Base-by-base conservation (phyloP, 371 early-diverging fungal genomes). In the Chytridiales sp. region DNA sequence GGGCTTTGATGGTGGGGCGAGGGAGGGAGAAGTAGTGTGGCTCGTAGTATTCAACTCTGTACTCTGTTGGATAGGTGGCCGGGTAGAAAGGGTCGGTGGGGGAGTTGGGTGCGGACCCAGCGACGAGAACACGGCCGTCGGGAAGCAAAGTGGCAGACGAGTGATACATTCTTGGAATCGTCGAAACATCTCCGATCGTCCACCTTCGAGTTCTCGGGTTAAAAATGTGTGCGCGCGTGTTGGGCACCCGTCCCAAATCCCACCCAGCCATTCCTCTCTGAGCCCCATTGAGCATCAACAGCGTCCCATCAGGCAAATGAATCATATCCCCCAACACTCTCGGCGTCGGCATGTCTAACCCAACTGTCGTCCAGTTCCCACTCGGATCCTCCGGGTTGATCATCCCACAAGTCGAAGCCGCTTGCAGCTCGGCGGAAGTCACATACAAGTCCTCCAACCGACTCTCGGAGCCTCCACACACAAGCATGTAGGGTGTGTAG, bases 81-180 rank as follows among this genome's bases (percentile, higher is more conserved):
- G 21, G n/a, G 19, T 30, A 38, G 4, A 5, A n/a, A 4, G 8
- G 54, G 41, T 38, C 54, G 15, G 39, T 40, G 17, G 54, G 54
- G 24, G 15, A 22, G 52, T 78, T 75, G 1, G 80, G 77, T 43
- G 75, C 71, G 4, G 74, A 74, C 5, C 83, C 83, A 9, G 79
- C 62, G 8, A 80, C 68, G 38, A 79, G 62, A 21, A 82, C 72
- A 8, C 77, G 68, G 3, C 78, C 83, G 48, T 82, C 83, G 21
- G 88, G 85, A 17, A 87, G 52, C 0, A 85, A 71, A 15, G 76
- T 63, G 0, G 85, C 85, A 0, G 81, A 80, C 0, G 87, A 87
- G 56, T 86, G 85, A 54, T 87, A 86, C 80, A 87, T 77, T 19
- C 88, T 72, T 0, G 86, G 80, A 68, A 87, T 81, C 53, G 81